A percentile compares a stretch with the other conserved stretches of the same genome.
phyloP scores from a whole-genome alignment of 2,329 filamentous ascomycete genomes.

The Paecilomyces fulvus region DNA sequence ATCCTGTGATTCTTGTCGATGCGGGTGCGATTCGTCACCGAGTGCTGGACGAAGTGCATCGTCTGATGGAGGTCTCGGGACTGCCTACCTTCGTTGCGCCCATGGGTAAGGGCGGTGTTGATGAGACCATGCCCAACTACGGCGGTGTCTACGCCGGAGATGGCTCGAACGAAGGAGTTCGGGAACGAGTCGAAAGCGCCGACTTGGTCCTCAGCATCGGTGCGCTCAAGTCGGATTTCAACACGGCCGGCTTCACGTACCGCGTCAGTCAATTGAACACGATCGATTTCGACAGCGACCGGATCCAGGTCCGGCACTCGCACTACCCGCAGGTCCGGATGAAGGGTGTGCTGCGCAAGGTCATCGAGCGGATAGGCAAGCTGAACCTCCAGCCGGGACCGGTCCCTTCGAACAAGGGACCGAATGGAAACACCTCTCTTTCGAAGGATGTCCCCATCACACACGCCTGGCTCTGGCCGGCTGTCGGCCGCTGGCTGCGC shows the following conservation, averaged over 20 bases:
- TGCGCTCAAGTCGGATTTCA: slow-evolving; percentile 38
- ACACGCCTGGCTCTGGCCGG: slow-evolving; percentile 62
- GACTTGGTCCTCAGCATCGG: slow-evolving; percentile 37
- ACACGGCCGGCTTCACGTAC: slow-evolving; percentile 69
- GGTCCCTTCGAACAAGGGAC: slow-evolving; percentile 47
- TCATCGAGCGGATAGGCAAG: slow-evolving; percentile 51
- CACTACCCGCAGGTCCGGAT: slow-evolving; percentile 72
- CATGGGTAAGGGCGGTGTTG: slow-evolving; percentile 79
- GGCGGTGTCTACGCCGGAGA: slow-evolving; percentile 80
- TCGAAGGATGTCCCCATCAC: slow-evolving; percentile 34
- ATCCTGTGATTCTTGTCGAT: slow-evolving; percentile 72
- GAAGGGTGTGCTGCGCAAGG: slow-evolving; percentile 68
- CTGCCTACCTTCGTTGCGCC: slow-evolving; percentile 81
- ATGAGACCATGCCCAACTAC: slow-evolving; percentile 67
- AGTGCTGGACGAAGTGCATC: slow-evolving; percentile 62
- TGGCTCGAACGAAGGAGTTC: slow-evolving; percentile 52
- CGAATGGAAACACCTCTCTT: slow-evolving; percentile 20
- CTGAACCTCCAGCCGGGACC: slow-evolving; percentile 49
- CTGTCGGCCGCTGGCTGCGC: slow-evolving; percentile 62
- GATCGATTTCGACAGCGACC: slow-evolving; percentile 74
- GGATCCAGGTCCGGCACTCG: slow-evolving; percentile 66
- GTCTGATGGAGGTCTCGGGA: slow-evolving; percentile 62
- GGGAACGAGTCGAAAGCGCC: slow-evolving; percentile 31
- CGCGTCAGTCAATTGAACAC: slow-evolving; percentile 68
- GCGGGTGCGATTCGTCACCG: slow-evolving; percentile 73